Evolutionary conservation across 345 rosid species (phyloP), one percentile per base, ranked within the genome.

Genomic region (Lenwebbia sp.): DNA sequence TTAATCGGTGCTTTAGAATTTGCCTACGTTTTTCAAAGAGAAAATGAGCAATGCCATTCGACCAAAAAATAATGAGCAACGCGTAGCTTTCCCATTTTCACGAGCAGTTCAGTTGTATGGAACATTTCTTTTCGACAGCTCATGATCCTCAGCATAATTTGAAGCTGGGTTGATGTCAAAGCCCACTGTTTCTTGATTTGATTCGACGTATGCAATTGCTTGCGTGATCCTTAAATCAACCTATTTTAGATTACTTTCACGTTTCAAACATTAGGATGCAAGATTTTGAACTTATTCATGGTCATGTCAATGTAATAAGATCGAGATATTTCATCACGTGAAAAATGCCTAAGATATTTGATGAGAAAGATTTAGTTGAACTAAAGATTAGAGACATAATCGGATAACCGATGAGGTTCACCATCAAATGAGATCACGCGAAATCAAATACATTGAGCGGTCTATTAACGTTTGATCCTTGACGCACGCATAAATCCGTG

Each of bases 401-500:
- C 0, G 9, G 6, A 54, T 21, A 8, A 21, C 4, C 56, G 19
- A 21, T 21, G 9, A 21, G 23, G 23, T 54, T 22, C 8, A 6
- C 22, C 23, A 19, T 22, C 55, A 19, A 6, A 54, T 19, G 55
- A 8, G 22, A 54, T 54, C 2, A 54, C 55, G 8, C 9, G 22
- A 13, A 13, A 54, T 54, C 7, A 54, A 1, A 62, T 30, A 41
- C 9, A 30, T 5, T 2, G 37, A 9, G 15, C 0, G 40, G 1
- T 30, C 1, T 5, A 7, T 30, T 2, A 15, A 4, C 11, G 0
- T 62, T 30, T 2, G 3, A 62, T 30, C 5, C 22, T 19, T 62
- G 6, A 28, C 22, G 7, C 11, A 3, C 0, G 1, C 22, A 7
- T 30, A 33, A 3, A 19, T 7, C 15, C 22, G 9, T 28, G 5